Base-by-base conservation (phyloP, 2,329 filamentous ascomycete genomes). In the Purpureocillium takamizusanense region DNA sequence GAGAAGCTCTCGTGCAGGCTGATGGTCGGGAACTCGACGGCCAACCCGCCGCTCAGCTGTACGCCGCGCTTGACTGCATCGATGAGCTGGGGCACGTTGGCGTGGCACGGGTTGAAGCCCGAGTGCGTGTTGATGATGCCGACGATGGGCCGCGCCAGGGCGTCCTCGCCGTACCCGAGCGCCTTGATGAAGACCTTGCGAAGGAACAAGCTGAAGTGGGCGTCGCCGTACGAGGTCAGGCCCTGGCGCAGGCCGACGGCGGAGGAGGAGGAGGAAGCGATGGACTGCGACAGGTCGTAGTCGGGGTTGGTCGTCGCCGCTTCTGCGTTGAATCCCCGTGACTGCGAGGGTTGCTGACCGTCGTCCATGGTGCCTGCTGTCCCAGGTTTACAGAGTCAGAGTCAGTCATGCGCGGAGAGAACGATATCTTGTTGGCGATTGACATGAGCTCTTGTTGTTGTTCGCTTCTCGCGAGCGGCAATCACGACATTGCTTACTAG, bases 141-240 rank as follows among this genome's bases (percentile, higher is more conserved):
- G n/a, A 86, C 67, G 39, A 86, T 83, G 3, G 83, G 82, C 2
- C 80, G 63, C 0, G 77, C 78, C 0, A 87, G 70, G 0, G 82
- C 77, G 50, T 83, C 80, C 46, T 86, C 82, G 41, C 75, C 78
- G 55, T 85, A 86, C 0, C 83, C 83, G 2, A 85, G 66, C 0
- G 82, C 81, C 56, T 86, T 86, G 63, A 86, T 86, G 57, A 86
- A 86, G 17, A 80, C 81, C 51, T 86, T 86, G 27, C 83, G 72
- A 1, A 86, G 67, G 51, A 86, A 86, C 2, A 86, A 69, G 0
- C 79, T 82, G 62, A 87, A 87, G 57, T 86, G 82, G 7, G 80
- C 67, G 47, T 87, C 83, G 33, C 83, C 83, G 47, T 86, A 86
- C 1, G 74, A 76, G 3, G 81, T 72, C 1, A 86, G 68, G 2